Percentiles rank a stretch among this genome's conserved stretches.
Conservation (phyloP, 2,329 filamentous ascomycete genomes). For the Arthrobotrys iridis region DNA sequence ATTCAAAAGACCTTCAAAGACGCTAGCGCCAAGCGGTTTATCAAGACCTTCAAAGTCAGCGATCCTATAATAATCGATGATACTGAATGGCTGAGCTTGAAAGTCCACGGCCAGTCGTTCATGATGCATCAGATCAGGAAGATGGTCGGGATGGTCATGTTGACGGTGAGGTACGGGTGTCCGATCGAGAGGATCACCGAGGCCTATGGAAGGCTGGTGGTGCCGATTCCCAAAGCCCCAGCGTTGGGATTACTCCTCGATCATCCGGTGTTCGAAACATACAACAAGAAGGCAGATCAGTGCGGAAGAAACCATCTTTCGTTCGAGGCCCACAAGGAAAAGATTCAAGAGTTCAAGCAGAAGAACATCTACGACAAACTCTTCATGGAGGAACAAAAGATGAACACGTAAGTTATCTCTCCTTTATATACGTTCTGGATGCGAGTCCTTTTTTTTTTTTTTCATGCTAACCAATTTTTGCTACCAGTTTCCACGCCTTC, state of each 20-base stretch:
- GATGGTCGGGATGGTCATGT: constrained; percentile 92
- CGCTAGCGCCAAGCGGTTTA: constrained; percentile 85
- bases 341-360: constrained; percentile 90
- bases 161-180: constrained; percentile 86
- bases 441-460: neutral
- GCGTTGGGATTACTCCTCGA: constrained; percentile 88
- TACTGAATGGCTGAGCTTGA: constrained; percentile 94
- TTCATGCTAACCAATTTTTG: neutral
- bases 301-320: constrained; percentile 76
- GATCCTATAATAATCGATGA: constrained; percentile 84
- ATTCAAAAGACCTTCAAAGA: constrained; percentile 85
- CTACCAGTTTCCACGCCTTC: constrained; percentile 57
- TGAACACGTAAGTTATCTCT: constrained; percentile 75
- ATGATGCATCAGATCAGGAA: constrained; percentile 99
- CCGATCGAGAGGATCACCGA: constrained; percentile 75
- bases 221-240: constrained; percentile 93
- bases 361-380: constrained; percentile 90
- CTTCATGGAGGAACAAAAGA: constrained; percentile 86
- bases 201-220: constrained; percentile 76
- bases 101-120: constrained; percentile 97
- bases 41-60: constrained; percentile 88
- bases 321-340: constrained; percentile 78
- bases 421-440: neutral
- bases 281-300: constrained; percentile 76
- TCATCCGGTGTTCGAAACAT: constrained; percentile 87